These are phyloP conservation scores for Lasiodiplodia citricola DNA, from an alignment of 2,329 filamentous ascomycete genomes.

Conservation along the genomic window DNA sequence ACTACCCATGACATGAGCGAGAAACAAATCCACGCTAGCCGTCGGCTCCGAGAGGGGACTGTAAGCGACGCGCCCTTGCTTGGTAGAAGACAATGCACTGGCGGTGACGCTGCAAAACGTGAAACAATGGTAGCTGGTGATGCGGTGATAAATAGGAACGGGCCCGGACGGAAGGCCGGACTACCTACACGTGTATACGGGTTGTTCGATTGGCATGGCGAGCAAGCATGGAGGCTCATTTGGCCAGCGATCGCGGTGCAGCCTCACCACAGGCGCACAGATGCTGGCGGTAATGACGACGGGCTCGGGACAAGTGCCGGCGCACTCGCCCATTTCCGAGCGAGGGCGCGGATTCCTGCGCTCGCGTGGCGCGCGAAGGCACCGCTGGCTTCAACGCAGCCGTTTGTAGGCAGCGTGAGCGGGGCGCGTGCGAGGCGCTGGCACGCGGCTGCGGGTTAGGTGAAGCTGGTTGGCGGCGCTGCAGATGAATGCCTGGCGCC, in stretches of 20 bases:
- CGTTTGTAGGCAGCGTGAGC: background rate
- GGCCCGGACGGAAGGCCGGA: slow-evolving; percentile 6
- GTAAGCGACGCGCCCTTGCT: slow-evolving; percentile 8
- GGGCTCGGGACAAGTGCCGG: background rate
- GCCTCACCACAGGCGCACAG: slow-evolving; percentile 17
- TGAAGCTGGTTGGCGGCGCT: background rate
- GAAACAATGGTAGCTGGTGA: slow-evolving; percentile 1
- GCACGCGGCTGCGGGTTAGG: slow-evolving; percentile 1
- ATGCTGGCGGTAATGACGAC: slow-evolving; percentile 11
- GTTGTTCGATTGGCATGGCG: slow-evolving; percentile 7
- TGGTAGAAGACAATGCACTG: slow-evolving; percentile 17
- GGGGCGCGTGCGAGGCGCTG: background rate
- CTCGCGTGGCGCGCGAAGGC: slow-evolving; percentile 8
- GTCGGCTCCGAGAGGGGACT: no score
- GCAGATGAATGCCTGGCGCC: background rate
- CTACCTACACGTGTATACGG: background rate
- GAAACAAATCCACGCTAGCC: no score
- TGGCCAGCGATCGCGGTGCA: slow-evolving; percentile 4
- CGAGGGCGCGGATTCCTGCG: background rate
- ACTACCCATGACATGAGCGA: no score
- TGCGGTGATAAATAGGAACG: slow-evolving; percentile 5
- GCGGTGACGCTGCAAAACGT: slow-evolving; percentile 6
- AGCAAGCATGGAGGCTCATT: slow-evolving; percentile 12
- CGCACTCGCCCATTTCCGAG: background rate
- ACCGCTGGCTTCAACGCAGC: background rate